A percentile compares a stretch with the other conserved stretches of the same genome.
These are phyloP conservation scores for Diplocarpon rosae DNA, from an alignment of 2,329 filamentous ascomycete species.

Conservation along the genomic window DNA sequence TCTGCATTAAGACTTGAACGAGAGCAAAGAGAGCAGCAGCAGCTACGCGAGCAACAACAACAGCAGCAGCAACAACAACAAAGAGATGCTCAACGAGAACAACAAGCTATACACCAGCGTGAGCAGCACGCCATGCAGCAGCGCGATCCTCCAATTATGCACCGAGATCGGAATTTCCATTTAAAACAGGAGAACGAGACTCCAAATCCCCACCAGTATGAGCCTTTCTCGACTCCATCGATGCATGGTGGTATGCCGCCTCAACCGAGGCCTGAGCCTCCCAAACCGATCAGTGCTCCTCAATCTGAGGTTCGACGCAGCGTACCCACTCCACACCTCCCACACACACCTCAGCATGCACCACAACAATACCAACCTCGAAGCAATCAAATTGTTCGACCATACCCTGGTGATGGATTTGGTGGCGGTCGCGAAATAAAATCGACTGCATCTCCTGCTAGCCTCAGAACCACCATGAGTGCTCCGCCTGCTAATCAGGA, in stretches of 20 bases:
- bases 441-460: constrained; percentile 19
- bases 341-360: constrained; percentile 1
- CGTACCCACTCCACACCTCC: constrained; percentile 16
- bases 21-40: constrained; percentile 13
- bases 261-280: constrained; percentile 19
- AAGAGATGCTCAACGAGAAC: constrained; percentile 1
- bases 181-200: constrained; percentile 26
- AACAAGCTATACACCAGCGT: constrained; percentile 6
- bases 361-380: constrained; percentile 23
- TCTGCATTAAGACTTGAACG: constrained; percentile 13
- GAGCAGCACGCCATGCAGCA: constrained; percentile 8
- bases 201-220: constrained; percentile 28
- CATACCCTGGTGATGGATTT: constrained; percentile 19
- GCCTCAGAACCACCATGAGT: constrained; percentile 19
- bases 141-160: constrained; percentile 6
- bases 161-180: constrained; percentile 16
- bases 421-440: constrained; percentile 15
- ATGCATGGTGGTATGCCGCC: constrained; percentile 15
- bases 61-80: constrained; percentile 5
- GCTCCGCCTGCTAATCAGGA: constrained; percentile 21
- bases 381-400: constrained; percentile 16
- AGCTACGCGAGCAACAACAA: constrained; percentile 15
- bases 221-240: constrained; percentile 20
- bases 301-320: constrained; percentile 17
- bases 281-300: constrained; percentile 7